Percentiles rank a stretch among this genome's conserved stretches.
Conservation (phyloP, 2,329 filamentous ascomycete genomes). For the Phyllosticta citriasiana region DNA sequence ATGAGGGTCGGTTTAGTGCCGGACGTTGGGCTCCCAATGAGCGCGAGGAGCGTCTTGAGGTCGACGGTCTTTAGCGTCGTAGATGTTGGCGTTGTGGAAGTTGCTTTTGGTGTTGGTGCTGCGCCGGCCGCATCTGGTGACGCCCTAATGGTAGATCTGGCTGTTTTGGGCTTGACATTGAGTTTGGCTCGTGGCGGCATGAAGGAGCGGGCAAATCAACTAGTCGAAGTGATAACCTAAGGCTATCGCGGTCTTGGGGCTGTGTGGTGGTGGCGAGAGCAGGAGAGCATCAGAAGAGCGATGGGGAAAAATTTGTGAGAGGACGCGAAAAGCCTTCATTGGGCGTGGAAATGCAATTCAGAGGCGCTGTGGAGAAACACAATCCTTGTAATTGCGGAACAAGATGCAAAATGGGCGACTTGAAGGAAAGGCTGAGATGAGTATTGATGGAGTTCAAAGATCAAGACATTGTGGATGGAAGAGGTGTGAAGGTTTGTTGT, state of each 20-base stretch:
- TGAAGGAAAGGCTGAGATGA: not conserved
- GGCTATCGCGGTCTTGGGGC: not conserved
- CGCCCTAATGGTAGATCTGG: not conserved
- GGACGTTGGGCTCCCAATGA: slow-evolving; percentile 48
- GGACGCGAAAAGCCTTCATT: not conserved
- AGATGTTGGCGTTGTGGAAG: not conserved
- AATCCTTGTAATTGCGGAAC: too few species aligned
- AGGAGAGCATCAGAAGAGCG: not conserved
- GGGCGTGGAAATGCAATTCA: not conserved
- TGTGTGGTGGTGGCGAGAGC: not conserved
- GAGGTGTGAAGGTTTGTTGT: not conserved
- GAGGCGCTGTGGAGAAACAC: too few species aligned
- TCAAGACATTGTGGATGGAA: not conserved
- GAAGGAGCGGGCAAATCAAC: not conserved
- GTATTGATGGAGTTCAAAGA: not conserved
- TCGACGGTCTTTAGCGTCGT: slow-evolving; percentile 41
- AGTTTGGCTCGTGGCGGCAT: not conserved
- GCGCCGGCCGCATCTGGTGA: not conserved
- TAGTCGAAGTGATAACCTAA: not conserved
- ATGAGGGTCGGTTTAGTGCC: slow-evolving; percentile 51
- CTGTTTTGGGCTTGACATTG: not conserved
- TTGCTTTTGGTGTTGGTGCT: not conserved
- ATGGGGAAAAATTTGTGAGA: not conserved
- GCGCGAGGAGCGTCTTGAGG: slow-evolving; percentile 49
- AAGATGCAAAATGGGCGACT: too few species aligned